Percentiles rank a stretch among this genome's conserved stretches.
These are phyloP conservation scores for Aspergillus puulaauensis DNA, from an alignment of 2,329 filamentous ascomycete genomes.

Conservation along the genomic window DNA sequence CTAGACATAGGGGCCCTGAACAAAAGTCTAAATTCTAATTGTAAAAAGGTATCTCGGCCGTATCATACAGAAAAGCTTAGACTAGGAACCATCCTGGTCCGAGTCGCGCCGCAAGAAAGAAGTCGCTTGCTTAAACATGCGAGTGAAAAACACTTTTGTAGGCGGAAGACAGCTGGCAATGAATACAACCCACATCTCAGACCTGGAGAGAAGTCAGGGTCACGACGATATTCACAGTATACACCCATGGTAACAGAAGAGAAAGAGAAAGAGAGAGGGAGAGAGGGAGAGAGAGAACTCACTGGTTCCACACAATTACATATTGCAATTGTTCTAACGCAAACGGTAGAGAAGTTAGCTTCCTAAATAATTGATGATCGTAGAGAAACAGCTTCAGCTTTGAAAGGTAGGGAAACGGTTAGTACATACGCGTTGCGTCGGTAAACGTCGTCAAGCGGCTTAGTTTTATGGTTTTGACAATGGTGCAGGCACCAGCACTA, in stretches of 20 bases:
- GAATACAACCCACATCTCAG: slow-evolving; percentile 27
- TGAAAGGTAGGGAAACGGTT: too few relatives aligned
- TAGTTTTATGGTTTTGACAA: background rate
- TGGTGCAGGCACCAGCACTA: too few relatives aligned
- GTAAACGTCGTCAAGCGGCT: slow-evolving; percentile 7
- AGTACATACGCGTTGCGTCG: slow-evolving; percentile 15
- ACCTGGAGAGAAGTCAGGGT: background rate
- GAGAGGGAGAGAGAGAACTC: background rate
- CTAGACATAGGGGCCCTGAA: too few relatives aligned
- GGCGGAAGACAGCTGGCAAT: slow-evolving; percentile 25
- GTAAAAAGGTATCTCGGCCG: too few relatives aligned
- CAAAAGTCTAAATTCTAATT: too few relatives aligned
- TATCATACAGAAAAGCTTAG: too few relatives aligned
- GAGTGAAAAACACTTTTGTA: slow-evolving; percentile 6
- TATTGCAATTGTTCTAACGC: slow-evolving; percentile 13
- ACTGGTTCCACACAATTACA: slow-evolving; percentile 21
- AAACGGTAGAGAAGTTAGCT: too few relatives aligned
- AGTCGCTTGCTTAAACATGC: background rate
- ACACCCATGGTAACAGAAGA: background rate
- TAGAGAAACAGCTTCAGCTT: too few relatives aligned
- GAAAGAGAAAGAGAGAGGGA: background rate
- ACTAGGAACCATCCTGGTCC: too few relatives aligned
- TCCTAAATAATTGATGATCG: too few relatives aligned
- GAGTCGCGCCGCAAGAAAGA: too few relatives aligned
- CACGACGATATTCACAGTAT: background rate